A percentile compares a stretch with the other conserved stretches of the same genome.
These are phyloP conservation scores for Neofusicoccum sp. DNA, from an alignment of 2,329 filamentous ascomycete genomes.

Conservation along the genomic window DNA sequence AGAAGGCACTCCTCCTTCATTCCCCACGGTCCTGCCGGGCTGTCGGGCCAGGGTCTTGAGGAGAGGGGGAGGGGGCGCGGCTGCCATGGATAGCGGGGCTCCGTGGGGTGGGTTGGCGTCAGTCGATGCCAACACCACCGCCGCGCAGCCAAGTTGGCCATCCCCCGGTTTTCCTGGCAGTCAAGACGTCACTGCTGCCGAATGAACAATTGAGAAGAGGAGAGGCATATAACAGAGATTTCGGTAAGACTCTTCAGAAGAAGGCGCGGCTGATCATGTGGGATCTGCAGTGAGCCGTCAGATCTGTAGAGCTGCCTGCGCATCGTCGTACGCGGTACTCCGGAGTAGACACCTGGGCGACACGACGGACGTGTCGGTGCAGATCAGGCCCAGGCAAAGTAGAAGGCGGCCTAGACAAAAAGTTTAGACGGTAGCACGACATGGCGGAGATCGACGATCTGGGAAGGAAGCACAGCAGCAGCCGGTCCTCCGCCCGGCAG, in stretches of 20 bases:
- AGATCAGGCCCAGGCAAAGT: no score
- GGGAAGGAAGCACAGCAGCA: neutral
- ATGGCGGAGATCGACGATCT: conserved; percentile 13
- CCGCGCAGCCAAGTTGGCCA: neutral
- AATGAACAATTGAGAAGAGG: neutral
- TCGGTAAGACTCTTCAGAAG: neutral
- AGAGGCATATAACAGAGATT: neutral
- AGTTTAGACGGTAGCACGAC: conserved; percentile 6
- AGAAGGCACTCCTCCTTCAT: no score
- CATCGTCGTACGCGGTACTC: no score
- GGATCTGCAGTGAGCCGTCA: no score
- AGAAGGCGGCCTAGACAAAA: neutral
- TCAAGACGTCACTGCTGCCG: neutral
- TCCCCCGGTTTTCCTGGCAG: neutral
- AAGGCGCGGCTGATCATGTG: no score
- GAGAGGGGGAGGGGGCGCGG: neutral
- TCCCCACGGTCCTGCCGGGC: no score
- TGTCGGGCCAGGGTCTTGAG: no score
- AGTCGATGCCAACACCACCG: no score
- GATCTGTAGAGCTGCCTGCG: no score
- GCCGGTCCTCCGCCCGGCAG: neutral
- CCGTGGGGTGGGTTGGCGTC: neutral
- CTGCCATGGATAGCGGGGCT: neutral
- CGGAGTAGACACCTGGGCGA: no score
- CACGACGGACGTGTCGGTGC: no score